Conservation (phyloP, 805 yeast species). For the Schwanniomyces sp. region DNA sequence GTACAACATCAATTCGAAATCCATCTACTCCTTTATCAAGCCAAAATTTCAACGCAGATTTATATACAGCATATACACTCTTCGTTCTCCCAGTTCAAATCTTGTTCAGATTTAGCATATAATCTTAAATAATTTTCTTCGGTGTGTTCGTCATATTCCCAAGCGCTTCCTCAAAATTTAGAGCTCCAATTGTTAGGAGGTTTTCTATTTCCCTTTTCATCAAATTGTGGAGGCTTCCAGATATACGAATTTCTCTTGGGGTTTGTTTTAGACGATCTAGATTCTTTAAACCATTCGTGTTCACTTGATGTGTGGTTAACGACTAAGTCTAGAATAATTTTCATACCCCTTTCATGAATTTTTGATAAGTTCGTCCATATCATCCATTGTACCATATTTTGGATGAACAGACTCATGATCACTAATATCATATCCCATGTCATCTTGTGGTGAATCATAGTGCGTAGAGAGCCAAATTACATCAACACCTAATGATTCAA, state of each 20-base stretch:
- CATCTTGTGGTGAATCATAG: conserved; percentile 59
- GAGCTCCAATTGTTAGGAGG: conserved; percentile 54
- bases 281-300: conserved; percentile 60
- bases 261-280: conserved; percentile 48
- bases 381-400: conserved; percentile 54
- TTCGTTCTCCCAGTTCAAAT: conserved; percentile 60
- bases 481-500: conserved; percentile 20
- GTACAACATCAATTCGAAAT: conserved; percentile 61
- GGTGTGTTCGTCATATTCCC: conserved; percentile 55
- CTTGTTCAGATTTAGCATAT: conserved; percentile 57
- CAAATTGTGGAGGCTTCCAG: no score
- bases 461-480: conserved; percentile 59
- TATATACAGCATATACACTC: conserved; percentile 14
- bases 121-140: conserved; percentile 55
- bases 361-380: conserved; percentile 49
- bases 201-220: no score
- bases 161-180: conserved; percentile 53
- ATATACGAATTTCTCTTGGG: no score
- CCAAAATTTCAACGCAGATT: no score
- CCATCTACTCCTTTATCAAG: conserved; percentile 26
- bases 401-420: conserved; percentile 54
- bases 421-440: conserved; percentile 63
- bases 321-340: conserved; percentile 54
- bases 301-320: conserved; percentile 57
- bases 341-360: conserved; percentile 6